Base-by-base conservation (phyloP, 2,329 filamentous ascomycete species). In the Colletotrichum salicis region DNA sequence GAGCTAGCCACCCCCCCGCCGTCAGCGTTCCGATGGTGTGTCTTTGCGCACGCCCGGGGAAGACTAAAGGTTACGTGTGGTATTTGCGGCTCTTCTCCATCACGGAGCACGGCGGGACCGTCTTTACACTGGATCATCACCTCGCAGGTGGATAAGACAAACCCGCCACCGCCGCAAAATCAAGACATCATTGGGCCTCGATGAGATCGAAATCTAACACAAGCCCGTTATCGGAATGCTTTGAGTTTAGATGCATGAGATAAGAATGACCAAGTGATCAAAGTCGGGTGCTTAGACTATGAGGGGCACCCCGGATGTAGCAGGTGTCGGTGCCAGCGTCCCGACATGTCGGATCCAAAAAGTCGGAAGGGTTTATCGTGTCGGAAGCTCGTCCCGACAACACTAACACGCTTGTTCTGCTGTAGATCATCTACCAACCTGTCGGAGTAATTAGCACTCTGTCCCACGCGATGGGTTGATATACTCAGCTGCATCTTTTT, bases 261-360 rank as follows among this genome's bases (percentile, higher is more conserved):
- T 72, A 70, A 72, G 15, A 64, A 64, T 72, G 65, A 69, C 65
- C 59, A 22, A 29, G 55, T 64, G 48, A 33, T 31, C 22, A 55
- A 24, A 55, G 45, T 27, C 48, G 65, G 45, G 35, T 2, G 45
- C 51, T 37, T 37, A 19, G 37, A 54, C 52, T 59, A 4, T 27
- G n/a, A 35, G 61, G 69, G 67, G 13, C 45, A 24, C 29, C 67
- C 67, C 37, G 27, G 56, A 29, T 57, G 33, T 24, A 45, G 54
- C 55, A 41, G 29, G 45, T 13, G 58, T 71, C 70, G 67, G 67
- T 52, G 52, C 27, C 4, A 12, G 5, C 22, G 45, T 33, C 55
- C 70, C 70, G 70, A 70, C 60, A 13, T 70, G 22, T 72, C 65
- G 65, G 70, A 64, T 71, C 41, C 19, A n/a, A 48, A n/a, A 48